A percentile compares a stretch with the other conserved stretches of the same genome.
Conservation (phyloP, 176 grass and related monocot species). For the Leersia perrieri region DNA sequence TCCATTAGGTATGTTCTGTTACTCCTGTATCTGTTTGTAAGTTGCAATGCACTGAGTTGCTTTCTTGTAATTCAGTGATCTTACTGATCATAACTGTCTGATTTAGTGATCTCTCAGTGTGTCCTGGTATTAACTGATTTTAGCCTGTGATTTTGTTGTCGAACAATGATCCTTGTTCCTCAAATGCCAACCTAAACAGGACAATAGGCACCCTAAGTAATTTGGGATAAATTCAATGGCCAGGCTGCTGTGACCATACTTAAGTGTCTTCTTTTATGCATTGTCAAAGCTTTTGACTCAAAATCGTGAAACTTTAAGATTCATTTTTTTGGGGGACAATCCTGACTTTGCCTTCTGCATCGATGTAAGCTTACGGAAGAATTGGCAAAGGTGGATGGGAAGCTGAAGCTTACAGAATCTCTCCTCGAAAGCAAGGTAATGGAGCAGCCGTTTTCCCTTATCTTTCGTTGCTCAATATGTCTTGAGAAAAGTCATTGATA, state of each 20-base stretch:
- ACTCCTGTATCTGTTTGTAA: neutral
- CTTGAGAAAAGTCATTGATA: neutral
- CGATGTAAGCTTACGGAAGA: constrained; percentile 93
- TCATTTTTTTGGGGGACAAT: neutral
- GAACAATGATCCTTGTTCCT: neutral
- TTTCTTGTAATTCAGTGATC: neutral
- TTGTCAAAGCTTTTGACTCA: neutral
- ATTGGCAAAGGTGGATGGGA: constrained; percentile 82
- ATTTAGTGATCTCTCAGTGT: neutral
- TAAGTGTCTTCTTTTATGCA: neutral
- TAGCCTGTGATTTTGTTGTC: neutral
- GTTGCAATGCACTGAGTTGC: neutral
- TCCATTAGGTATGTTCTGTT: neutral
- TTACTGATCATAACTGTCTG: neutral
- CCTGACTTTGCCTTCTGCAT: constrained; percentile 41
- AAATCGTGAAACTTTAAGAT: neutral
- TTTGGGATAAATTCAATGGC: neutral
- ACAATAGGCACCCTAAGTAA: neutral
- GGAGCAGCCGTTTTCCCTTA: neutral
- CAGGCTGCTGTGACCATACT: neutral
- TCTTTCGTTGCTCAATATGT: neutral
- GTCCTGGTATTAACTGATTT: neutral
- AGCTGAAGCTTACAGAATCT: constrained; percentile 94
- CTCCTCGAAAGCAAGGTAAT: constrained; percentile 87
- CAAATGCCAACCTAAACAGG: neutral